Base-by-base conservation (phyloP, 345 rosid genomes). In the Alliaria petiolata region DNA sequence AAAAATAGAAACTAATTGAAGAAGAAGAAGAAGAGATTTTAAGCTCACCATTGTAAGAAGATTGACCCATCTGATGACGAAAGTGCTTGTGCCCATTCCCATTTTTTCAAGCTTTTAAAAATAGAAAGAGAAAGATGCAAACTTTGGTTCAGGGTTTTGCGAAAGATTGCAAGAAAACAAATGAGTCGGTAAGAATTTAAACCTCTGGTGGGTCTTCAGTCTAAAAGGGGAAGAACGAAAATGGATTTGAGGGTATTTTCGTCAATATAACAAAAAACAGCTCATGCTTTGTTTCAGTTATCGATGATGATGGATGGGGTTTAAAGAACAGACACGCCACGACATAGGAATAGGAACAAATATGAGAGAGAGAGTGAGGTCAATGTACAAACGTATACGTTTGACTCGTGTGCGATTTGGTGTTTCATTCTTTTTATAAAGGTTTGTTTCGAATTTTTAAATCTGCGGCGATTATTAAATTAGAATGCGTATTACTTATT, bases 51-150 rank as follows among this genome's bases (percentile, higher is more conserved):
- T 89, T 34, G 95, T 91, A 77, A 90, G 84, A 61, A 93, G 89
- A 81, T 93, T 93, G 75, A 90, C 85, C 96, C 98, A 90, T 85
- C 91, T 87, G 82, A 92, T 87, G 19, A 88, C 84, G 66, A 90
- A 88, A 77, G 85, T 88, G 81, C 98, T 92, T 50, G 93, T 85
- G 47, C 96, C 92, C 64, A 83, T 80, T 49, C 96, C 98, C 95
- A 90, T 85, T 22, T 77, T 74, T 10, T 38, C 72, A 60, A 70
- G 67, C 65, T 79, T 57, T 49, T 65, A 51, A 57, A 40, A 43
- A 60, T 19, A n/a, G 22, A 45, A 19, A 54, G 64, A 62, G 15
- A 22, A 13, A 53, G 39, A 40, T 50, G 51, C 53, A 71, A 57
- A 50, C 40, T 75, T 68, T 61, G 43, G 16, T 35, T 43, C 38